These are phyloP conservation scores for Eucalyptus marginata DNA, from an alignment of 345 rosid species.

Conservation along the genomic window DNA sequence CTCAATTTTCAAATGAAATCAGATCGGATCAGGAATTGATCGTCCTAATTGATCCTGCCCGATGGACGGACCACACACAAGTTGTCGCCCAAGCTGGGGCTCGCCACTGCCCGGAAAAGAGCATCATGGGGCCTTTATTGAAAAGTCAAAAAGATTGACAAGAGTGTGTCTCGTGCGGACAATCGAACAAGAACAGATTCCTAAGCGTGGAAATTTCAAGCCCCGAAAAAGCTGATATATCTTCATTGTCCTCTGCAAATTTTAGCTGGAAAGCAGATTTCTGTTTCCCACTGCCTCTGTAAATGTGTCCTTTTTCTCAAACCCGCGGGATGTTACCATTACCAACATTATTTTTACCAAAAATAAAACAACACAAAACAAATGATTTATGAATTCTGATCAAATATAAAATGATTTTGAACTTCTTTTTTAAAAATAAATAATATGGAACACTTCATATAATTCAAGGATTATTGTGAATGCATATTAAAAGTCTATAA, in stretches of 20 bases:
- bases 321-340: neutral
- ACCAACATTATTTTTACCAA: neutral
- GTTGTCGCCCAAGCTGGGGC: neutral
- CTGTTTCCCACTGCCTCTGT: neutral
- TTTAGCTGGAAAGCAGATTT: neutral
- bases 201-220: neutral
- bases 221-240: neutral
- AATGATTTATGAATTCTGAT: too few species aligned
- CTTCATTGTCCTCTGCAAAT: neutral
- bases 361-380: too few species aligned
- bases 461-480: too few species aligned
- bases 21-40: fast-evolving
- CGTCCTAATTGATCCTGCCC: fast-evolving
- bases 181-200: neutral
- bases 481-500: too few species aligned
- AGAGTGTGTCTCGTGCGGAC: neutral
- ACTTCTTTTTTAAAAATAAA: too few species aligned
- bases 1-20: too few species aligned
- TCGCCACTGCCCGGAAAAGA: neutral
- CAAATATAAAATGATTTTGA: too few species aligned
- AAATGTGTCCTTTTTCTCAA: neutral
- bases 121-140: neutral
- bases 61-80: neutral
- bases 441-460: too few species aligned
- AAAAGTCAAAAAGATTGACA: neutral